phyloP scores from a whole-genome alignment of 2,329 filamentous ascomycete genomes.

The Ceratocystis huliohia region DNA sequence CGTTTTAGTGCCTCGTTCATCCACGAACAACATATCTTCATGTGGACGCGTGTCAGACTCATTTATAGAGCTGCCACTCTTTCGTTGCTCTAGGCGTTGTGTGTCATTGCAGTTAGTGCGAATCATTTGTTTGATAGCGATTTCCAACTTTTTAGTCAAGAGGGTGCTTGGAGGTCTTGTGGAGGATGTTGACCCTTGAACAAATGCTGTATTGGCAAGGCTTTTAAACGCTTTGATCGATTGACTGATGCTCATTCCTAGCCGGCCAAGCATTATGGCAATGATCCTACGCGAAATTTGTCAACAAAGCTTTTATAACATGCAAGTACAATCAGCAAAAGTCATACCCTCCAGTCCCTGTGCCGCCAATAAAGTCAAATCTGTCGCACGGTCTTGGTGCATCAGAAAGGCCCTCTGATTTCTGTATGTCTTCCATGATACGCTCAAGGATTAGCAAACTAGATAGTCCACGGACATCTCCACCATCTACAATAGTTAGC shows the following conservation, averaged over 20 bases:
- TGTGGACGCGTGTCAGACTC: not conserved
- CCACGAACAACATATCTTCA: not conserved
- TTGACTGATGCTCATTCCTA: not conserved
- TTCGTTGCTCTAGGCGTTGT: not conserved
- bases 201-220: not conserved
- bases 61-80: not conserved
- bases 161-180: not conserved
- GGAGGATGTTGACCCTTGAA: not conserved
- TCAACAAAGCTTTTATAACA: no score
- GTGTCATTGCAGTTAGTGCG: not conserved
- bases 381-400: constrained; percentile 24
- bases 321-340: not conserved
- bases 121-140: not conserved
- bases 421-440: constrained; percentile 24
- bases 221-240: not conserved
- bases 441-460: constrained; percentile 25
- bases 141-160: not conserved
- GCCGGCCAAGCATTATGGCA: not conserved
- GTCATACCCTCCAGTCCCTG: constrained; percentile 26
- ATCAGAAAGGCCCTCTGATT: constrained; percentile 19
- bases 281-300: not conserved
- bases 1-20: not conserved
- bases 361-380: constrained; percentile 27
- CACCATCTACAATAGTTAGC: constrained; percentile 21
- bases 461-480: constrained; percentile 26